Percentiles rank a stretch among this genome's conserved stretches.
phyloP scores from a whole-genome alignment of 2,329 filamentous ascomycete genomes.

The Penicillium sp. region DNA sequence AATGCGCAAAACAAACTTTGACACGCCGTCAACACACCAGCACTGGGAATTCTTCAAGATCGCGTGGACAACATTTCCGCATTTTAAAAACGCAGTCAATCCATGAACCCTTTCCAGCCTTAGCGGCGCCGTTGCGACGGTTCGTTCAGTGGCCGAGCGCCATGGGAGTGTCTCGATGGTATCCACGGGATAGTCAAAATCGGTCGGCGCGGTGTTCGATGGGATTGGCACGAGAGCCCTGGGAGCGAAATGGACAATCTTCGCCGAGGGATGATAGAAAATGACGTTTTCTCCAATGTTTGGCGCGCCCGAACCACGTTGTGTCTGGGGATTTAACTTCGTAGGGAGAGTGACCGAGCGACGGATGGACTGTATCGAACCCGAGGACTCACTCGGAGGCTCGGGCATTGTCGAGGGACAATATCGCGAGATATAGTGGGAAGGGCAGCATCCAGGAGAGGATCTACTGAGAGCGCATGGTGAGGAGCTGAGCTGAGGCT shows the following conservation, averaged over 20 bases:
- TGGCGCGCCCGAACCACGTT: conserved; percentile 27
- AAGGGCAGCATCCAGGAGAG: conserved; percentile 1
- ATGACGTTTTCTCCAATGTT: conserved; percentile 49
- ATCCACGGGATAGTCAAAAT: conserved; percentile 50
- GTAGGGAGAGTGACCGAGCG: conserved; percentile 39
- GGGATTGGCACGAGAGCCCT: conserved; percentile 43
- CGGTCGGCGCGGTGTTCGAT: conserved; percentile 39
- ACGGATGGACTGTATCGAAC: conserved; percentile 30
- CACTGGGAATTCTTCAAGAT: conserved; percentile 88
- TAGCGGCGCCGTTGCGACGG: conserved; percentile 76
- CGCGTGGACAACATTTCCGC: conserved; percentile 76
- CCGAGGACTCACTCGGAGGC: conserved; percentile 28
- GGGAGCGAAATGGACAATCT: conserved; percentile 65
- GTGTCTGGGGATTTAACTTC: conserved; percentile 30
- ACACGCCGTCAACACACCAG: conserved; percentile 85
- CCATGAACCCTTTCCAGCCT: conserved; percentile 83
- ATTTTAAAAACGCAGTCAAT: conserved; percentile 84
- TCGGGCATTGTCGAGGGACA: conserved; percentile 33
- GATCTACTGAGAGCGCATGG: conserved; percentile 6
- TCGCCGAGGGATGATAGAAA: conserved; percentile 70
- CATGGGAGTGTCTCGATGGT: conserved; percentile 67
- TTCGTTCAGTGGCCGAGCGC: conserved; percentile 73
- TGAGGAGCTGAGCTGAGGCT: conserved; percentile 4
- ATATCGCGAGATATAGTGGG: conserved; percentile 3
- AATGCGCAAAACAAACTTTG: conserved; percentile 84